A percentile compares a stretch with the other conserved stretches of the same genome.
phyloP scores from a whole-genome alignment of 306 rosid genomes.

The Medicago truncatula region MtrunA17r5.0-ANR NC_053048.1:752001-752500 shows the following conservation, averaged over 20 bases:
- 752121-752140: conserved; percentile 23
- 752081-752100: conserved; percentile 27
- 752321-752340: not conserved
- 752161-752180: conserved; percentile 21
- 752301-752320: not conserved
- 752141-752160: not conserved
- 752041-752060: not conserved
- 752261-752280: conserved; percentile 6
- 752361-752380: not conserved
- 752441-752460: not conserved
- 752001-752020: not conserved
- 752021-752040: conserved; percentile 6
- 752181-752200: conserved; percentile 14
- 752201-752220: conserved; percentile 3
- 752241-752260: conserved; percentile 8
- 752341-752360: not conserved
- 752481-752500: not conserved
- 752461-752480: not conserved
- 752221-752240: not conserved
- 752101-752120: conserved; percentile 2
- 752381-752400: not conserved
- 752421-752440: too few relatives aligned
- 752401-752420: not conserved
- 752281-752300: not conserved
- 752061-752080: conserved; percentile 29